Evolutionary conservation across 2,329 filamentous ascomycete genomes (phyloP).

Genomic region (Thyridium curvatum): DNA sequence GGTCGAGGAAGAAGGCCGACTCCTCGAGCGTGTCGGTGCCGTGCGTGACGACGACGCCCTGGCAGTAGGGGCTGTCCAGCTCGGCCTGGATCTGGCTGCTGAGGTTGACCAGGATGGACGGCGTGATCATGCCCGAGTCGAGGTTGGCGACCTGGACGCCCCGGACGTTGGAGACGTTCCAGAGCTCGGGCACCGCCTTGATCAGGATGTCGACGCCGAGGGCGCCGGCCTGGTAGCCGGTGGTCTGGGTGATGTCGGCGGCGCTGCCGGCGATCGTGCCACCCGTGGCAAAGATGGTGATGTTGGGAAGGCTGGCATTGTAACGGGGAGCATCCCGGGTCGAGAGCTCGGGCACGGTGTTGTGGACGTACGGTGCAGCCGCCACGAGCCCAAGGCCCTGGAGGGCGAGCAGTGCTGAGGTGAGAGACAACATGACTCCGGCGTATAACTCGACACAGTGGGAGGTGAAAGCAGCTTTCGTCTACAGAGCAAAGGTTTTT

Average conservation of each 20-base stretch:
- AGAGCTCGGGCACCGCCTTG: conserved; percentile 46
- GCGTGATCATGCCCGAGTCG: conserved; percentile 39
- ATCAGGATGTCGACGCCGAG: conserved; percentile 45
- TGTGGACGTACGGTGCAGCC: too few relatives aligned
- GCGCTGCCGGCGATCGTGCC: conserved; percentile 53
- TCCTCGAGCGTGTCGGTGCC: conserved; percentile 62
- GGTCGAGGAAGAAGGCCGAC: conserved; percentile 56
- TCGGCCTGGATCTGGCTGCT: conserved; percentile 40
- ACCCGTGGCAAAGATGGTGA: conserved; percentile 51
- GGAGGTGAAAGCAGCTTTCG: too few relatives aligned
- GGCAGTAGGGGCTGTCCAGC: conserved; percentile 31
- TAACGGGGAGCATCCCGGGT: too few relatives aligned
- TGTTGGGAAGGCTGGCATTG: conserved; percentile 36
- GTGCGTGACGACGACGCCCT: conserved; percentile 55
- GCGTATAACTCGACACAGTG: too few relatives aligned
- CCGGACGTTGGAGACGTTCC: conserved; percentile 46
- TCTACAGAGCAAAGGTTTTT: too few relatives aligned
- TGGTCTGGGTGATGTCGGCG: conserved; percentile 37
- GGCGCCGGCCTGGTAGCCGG: conserved; percentile 32
- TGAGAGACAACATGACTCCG: too few relatives aligned
- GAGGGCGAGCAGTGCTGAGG: too few relatives aligned
- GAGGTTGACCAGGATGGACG: conserved; percentile 39
- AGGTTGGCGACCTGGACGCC: conserved; percentile 47
- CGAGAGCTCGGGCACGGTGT: too few relatives aligned
- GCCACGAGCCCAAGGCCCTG: too few relatives aligned